phyloP scores from a whole-genome alignment of 2,329 filamentous ascomycete species.

The Calycina herbarum region DNA sequence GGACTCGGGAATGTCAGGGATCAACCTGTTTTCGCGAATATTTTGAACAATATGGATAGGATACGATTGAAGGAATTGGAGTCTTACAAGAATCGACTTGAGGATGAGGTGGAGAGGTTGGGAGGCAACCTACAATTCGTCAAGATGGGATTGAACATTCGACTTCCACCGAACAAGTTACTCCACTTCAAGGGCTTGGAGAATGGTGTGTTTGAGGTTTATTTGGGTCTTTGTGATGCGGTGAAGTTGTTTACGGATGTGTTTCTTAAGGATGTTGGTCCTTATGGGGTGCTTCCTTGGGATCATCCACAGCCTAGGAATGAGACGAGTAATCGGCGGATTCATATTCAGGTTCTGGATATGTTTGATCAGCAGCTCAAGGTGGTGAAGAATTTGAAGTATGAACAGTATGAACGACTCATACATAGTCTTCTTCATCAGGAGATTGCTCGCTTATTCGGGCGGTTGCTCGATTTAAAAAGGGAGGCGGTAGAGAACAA shows the following conservation, averaged over 20 bases:
- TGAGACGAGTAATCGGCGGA: slow-evolving; percentile 1
- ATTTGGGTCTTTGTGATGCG: neutral
- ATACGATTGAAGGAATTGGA: slow-evolving; percentile 4
- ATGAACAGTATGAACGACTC: slow-evolving; percentile 9
- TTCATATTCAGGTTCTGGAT: neutral
- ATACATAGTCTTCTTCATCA: slow-evolving; percentile 7
- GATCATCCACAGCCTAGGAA: slow-evolving; percentile 1
- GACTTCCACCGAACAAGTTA: slow-evolving; percentile 6
- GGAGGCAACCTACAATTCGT: slow-evolving; percentile 15
- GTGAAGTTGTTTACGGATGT: slow-evolving; percentile 3
- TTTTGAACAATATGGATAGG: slow-evolving; percentile 10
- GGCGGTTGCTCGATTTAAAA: slow-evolving; percentile 7
- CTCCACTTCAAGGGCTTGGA: slow-evolving; percentile 10
- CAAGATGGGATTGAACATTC: slow-evolving; percentile 11
- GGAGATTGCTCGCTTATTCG: slow-evolving; percentile 9
- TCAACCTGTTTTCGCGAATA: slow-evolving; percentile 5
- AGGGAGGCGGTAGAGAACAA: neutral
- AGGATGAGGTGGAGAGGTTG: slow-evolving; percentile 13
- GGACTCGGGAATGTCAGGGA: slow-evolving; percentile 5
- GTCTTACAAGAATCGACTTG: slow-evolving; percentile 13
- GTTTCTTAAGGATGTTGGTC: neutral
- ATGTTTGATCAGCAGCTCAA: neutral
- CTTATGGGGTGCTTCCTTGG: slow-evolving; percentile 1
- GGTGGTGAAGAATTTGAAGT: slow-evolving; percentile 4
- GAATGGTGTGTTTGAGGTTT: slow-evolving; percentile 1